Evolutionary conservation across 768 basidiomycete genomes (phyloP), one percentile per base, ranked within the genome.

Genomic region (Tylopilus sp.): DNA sequence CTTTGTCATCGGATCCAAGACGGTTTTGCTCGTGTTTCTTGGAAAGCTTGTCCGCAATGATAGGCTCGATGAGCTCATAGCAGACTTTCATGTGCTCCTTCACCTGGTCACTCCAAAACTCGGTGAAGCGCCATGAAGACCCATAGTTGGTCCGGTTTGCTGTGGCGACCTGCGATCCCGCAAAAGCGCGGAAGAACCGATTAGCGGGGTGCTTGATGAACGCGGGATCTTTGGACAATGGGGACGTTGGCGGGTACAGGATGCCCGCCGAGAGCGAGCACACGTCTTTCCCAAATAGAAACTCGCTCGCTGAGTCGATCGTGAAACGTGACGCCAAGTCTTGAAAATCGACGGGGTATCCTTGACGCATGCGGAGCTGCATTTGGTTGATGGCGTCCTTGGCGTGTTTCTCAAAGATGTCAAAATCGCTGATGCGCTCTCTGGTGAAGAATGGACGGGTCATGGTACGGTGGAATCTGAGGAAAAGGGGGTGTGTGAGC

Each of bases 301-400:
- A 82, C 22, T 79, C 78, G 0, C 80, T 77, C 0, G 79, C 79
- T 1, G 79, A 79, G 58, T 85, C 82, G 30, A 84, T 63, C 1
- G 81, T 80, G 62, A 80, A 81, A 3, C 76, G 69, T 1, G 67
- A 68, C 2, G 65, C 65, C 47, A 76, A 56, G 42, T 76, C 77
- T 57, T 78, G 72, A 52, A 76, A 69, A 56, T 79, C 74, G 33
- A 79, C 59, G 4, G 73, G 65, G 33, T 71, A 65, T 1, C 75
- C 74, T 23, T 71, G 58, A 4, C 57, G 48, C 41, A 73, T 21
- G 28, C 72, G 69, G 5, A 40, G 25, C 58, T 68, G 71, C 55
- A 71, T 58, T 31, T 68, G 71, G 18, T 41, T 48, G 21, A 74
- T 62, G 0, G 67, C 68, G n/a, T 67, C 62, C 17, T 64, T 58